Evolutionary conservation across 2,329 filamentous ascomycete species (phyloP).

Genomic region (Botrytis fragariae): DNA sequence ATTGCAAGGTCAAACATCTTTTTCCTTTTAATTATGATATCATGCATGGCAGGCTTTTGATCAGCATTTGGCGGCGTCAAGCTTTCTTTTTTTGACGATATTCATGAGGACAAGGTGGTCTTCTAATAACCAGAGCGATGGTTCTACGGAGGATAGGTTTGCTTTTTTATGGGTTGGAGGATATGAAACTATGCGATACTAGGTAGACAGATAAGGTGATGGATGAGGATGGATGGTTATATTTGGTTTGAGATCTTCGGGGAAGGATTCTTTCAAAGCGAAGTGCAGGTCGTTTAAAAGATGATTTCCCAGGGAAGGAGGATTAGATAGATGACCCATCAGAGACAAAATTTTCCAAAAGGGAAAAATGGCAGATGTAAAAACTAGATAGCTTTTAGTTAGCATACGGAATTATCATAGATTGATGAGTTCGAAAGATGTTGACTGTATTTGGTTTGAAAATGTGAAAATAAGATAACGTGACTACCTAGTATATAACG

Average conservation of each 20-base stretch:
- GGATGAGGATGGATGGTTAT: slow-evolving; percentile 1
- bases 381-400: slow-evolving; percentile 13
- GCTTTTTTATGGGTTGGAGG: slow-evolving; percentile 14
- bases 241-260: slow-evolving; percentile 9
- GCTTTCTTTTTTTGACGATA: slow-evolving; percentile 24
- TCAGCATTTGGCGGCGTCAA: slow-evolving; percentile 39
- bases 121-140: slow-evolving; percentile 13
- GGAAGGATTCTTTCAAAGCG: slow-evolving; percentile 27
- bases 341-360: not conserved
- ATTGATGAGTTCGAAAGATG: not conserved
- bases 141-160: slow-evolving; percentile 5
- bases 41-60: slow-evolving; percentile 36
- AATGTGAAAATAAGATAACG: not conserved
- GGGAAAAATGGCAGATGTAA: slow-evolving; percentile 1
- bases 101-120: slow-evolving; percentile 28
- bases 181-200: not conserved
- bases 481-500: not conserved
- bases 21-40: slow-evolving; percentile 30
- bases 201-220: not conserved
- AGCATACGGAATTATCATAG: slow-evolving; percentile 6
- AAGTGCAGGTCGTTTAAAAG: slow-evolving; percentile 41
- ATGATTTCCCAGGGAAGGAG: slow-evolving; percentile 3
- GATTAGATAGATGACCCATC: slow-evolving; percentile 12
- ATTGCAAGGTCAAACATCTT: slow-evolving; percentile 22
- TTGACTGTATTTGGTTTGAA: not conserved